These are phyloP conservation scores for Suillus decipiens DNA, from an alignment of 768 basidiomycete genomes.

Conservation along the genomic window DNA sequence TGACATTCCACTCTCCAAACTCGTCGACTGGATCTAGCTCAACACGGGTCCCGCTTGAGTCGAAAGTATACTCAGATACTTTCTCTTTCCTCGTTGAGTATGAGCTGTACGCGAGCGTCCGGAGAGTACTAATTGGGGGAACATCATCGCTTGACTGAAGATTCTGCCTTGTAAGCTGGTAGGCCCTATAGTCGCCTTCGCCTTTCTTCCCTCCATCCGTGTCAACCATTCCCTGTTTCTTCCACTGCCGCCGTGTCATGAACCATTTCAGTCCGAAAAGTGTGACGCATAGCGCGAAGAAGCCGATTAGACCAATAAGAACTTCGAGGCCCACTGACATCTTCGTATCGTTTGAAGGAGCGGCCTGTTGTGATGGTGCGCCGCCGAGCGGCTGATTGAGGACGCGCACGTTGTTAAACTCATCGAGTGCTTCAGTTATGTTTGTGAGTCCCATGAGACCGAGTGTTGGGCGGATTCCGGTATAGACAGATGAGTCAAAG, in stretches of 20 bases:
- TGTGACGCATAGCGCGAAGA: slow-evolving; percentile 55
- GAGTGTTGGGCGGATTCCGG: slow-evolving; percentile 42
- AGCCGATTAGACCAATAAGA: slow-evolving; percentile 56
- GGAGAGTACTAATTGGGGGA: slow-evolving; percentile 42
- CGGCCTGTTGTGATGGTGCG: slow-evolving; percentile 15
- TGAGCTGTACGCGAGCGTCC: slow-evolving; percentile 39
- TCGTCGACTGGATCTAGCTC: slow-evolving; percentile 14
- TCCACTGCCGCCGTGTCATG: slow-evolving; percentile 41
- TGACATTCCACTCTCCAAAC: slow-evolving; percentile 15
- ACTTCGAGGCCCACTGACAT: slow-evolving; percentile 64
- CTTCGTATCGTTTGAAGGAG: slow-evolving; percentile 29
- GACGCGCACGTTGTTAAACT: slow-evolving; percentile 72
- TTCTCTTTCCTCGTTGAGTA: slow-evolving; percentile 39
- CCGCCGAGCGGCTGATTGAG: slow-evolving; percentile 56
- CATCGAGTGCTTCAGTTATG: slow-evolving; percentile 56
- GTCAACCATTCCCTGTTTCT: slow-evolving; percentile 19
- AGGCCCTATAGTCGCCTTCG: slow-evolving; percentile 24
- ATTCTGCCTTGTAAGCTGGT: slow-evolving; percentile 36
- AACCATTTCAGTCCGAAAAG: slow-evolving; percentile 61
- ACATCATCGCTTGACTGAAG: slow-evolving; percentile 29
- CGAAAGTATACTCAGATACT: slow-evolving; percentile 35
- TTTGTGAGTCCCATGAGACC: slow-evolving; percentile 69
- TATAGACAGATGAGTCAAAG: slow-evolving; percentile 37
- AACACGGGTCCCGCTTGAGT: slow-evolving; percentile 32
- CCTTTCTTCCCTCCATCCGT: slow-evolving; percentile 17